A percentile compares a stretch with the other conserved stretches of the same genome.
These are phyloP conservation scores for Trametes maxima DNA, from an alignment of 768 basidiomycete genomes.

Conservation along the genomic window DNA sequence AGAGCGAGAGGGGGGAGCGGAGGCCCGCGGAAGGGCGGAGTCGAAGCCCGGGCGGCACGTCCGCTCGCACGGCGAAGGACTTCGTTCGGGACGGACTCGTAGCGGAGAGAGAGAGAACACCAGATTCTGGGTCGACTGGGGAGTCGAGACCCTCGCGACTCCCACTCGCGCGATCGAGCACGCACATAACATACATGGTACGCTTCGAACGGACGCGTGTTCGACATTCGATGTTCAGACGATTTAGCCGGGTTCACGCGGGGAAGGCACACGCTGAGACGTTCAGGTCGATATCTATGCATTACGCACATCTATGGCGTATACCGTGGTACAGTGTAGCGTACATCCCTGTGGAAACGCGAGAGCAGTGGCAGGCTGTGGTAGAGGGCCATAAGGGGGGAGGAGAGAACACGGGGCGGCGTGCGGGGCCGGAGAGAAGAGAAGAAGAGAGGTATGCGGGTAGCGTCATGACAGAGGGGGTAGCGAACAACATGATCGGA, in stretches of 20 bases:
- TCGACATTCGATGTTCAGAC: neutral
- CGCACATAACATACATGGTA: too few species aligned
- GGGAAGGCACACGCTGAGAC: neutral
- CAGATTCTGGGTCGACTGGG: too few species aligned
- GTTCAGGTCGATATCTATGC: slow-evolving; percentile 16
- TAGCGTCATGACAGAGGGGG: slow-evolving; percentile 1
- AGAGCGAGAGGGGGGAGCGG: too few species aligned
- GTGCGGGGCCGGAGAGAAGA: slow-evolving; percentile 1
- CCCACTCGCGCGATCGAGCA: too few species aligned
- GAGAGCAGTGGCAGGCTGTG: slow-evolving; percentile 1
- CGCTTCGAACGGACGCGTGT: neutral
- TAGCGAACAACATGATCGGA: slow-evolving; percentile 23
- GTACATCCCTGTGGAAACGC: slow-evolving; percentile 11
- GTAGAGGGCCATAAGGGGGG: neutral
- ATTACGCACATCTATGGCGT: slow-evolving; percentile 11
- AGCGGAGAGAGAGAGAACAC: too few species aligned
- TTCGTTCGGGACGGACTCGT: slow-evolving; percentile 13
- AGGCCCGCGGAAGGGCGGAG: neutral
- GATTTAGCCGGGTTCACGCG: neutral
- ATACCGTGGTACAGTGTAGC: slow-evolving; percentile 19
- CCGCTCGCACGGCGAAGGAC: slow-evolving; percentile 1
- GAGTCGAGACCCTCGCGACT: neutral
- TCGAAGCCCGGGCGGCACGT: neutral
- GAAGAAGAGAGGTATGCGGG: slow-evolving; percentile 6
- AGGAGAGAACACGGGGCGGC: neutral